Evolutionary conservation across 1,284 basidiomycete species (phyloP), one percentile per base, ranked within the genome.

Genomic region (Termitomyces sp.): DNA sequence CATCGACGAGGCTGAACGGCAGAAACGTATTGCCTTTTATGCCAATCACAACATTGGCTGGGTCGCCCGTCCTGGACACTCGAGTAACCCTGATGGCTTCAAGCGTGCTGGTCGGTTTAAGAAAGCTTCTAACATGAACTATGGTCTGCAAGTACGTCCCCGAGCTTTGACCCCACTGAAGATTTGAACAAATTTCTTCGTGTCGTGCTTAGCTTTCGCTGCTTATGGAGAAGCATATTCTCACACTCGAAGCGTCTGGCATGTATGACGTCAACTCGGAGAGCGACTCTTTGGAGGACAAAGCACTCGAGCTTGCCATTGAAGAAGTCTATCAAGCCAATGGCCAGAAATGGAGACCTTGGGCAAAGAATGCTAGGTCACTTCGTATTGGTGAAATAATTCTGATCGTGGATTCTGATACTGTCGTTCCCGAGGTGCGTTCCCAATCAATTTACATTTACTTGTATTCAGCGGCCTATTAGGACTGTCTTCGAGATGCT

Each of bases 51-150:
- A 84, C 57, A 88, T 93, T 60, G 89, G 86, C 28, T 93, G 86
- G 80, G 84, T 86, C 45, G 82, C 88, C 26, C 80, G 91, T 38
- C 91, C 90, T 3, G 76, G 76, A 39, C 88, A 93, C 69, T 76
- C 78, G 46, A 67, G 64, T 56, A 68, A 70, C 76, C 58, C 73
- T 37, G 81, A 81, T 62, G 89, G 88, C 0, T 93, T 83, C 72
- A 77, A 81, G 51, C 87, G 92, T 49, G 86, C 88, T n/a, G 92
- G 92, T 55, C 82, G 89, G 53, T 93, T 93, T 75, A 93, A 93
- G 78, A 93, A 93, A 89, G 90, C 89, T 0, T 86, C 83, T 0
- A 93, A 94, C 69, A 89, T 93, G 86, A 94, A 94, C 69, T 92
- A 90, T 66, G 89, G 68, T 61, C 28, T 58, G 14, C 53, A 58